Base-by-base conservation (phyloP, 129 eudicot species). In the Flaveria brownii region DNA sequence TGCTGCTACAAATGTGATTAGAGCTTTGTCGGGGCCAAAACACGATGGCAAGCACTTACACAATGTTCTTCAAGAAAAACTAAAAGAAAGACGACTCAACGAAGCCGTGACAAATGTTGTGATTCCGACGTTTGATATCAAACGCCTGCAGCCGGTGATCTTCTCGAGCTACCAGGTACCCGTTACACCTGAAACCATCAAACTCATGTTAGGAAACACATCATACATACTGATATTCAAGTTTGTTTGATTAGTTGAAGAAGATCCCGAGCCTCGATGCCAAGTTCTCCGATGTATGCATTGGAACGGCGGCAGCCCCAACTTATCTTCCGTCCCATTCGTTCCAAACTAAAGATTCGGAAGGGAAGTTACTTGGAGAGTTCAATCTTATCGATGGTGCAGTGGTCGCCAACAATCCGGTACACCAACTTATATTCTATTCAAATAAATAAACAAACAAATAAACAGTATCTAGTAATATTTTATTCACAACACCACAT, bases 161-260 rank as follows among this genome's bases (percentile, higher is more conserved):
- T 59, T 59, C 65, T 59, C 65, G n/a, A 59, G 65, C 36, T 59
- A 59, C 65, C 65, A 59, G 65, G 36, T 59, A 59, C 22, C 30
- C 11, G 0, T 12, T 57, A 22, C 15, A 57, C 64, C 33, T 11
- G 3, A 57, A 57, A 20, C 36, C 30, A 20, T 20, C 64, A 10
- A 9, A 22, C 10, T 9, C 11, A 6, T 20, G 3, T 20, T 20
- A 57, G 13, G 22, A 20, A 20, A 20, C 18, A 20, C 6, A 22
- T 2, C 64, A 9, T 22, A 56, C 63, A 9, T 22, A 57, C 3
- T 57, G 30, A 57, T 20, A 9, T 22, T 10, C 28, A 18, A 17
- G 62, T 55, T 59, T 59, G 30, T 59, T 59, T 59, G 65, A 59
- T 59, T 22, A 59, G 65, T 59, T 59, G 65, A 59, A 59, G 65